Evolutionary conservation across 257 asterid genomes (phyloP).

Genomic region (Haberlea rhodopensis): DNA sequence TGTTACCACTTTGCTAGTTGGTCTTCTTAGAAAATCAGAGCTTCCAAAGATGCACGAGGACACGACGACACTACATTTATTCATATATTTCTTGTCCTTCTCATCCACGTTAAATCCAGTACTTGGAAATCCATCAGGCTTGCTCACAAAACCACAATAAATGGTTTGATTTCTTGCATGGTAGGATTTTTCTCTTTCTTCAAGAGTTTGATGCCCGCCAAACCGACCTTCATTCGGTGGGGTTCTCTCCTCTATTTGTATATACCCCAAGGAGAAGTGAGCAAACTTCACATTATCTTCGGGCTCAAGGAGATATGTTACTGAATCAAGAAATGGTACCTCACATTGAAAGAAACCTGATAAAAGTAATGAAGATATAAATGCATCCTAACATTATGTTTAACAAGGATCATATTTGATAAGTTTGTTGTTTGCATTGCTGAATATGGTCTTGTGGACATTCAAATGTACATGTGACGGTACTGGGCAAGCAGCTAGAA

Average conservation of each 20-base stretch:
- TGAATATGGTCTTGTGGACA: background rate
- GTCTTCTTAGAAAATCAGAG: slow-evolving; percentile 88
- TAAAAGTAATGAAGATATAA: slow-evolving; percentile 22
- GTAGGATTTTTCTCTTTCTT: slow-evolving; percentile 72
- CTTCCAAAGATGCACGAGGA: slow-evolving; percentile 94
- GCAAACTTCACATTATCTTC: slow-evolving; percentile 55
- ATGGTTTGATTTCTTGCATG: slow-evolving; percentile 66
- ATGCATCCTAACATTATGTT: background rate
- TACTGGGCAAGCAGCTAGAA: background rate
- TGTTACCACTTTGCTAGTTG: slow-evolving; percentile 81
- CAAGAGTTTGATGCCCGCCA: slow-evolving; percentile 82
- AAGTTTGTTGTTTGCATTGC: background rate
- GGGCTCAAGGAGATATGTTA: slow-evolving; percentile 66
- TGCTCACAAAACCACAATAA: slow-evolving; percentile 84
- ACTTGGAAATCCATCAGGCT: slow-evolving; percentile 49
- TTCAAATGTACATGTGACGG: background rate
- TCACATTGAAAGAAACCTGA: slow-evolving; percentile 80
- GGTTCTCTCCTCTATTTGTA: slow-evolving; percentile 53
- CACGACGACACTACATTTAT: slow-evolving; percentile 57
- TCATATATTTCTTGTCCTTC: slow-evolving; percentile 61
- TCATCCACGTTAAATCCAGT: slow-evolving; percentile 81
- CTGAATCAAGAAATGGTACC: slow-evolving; percentile 62
- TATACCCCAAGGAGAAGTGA: slow-evolving; percentile 66
- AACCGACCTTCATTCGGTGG: slow-evolving; percentile 47
- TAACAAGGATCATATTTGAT: slow-evolving; percentile 6